phyloP scores from a whole-genome alignment of 305 asterid species.

The Fraxinus sp. region DNA sequence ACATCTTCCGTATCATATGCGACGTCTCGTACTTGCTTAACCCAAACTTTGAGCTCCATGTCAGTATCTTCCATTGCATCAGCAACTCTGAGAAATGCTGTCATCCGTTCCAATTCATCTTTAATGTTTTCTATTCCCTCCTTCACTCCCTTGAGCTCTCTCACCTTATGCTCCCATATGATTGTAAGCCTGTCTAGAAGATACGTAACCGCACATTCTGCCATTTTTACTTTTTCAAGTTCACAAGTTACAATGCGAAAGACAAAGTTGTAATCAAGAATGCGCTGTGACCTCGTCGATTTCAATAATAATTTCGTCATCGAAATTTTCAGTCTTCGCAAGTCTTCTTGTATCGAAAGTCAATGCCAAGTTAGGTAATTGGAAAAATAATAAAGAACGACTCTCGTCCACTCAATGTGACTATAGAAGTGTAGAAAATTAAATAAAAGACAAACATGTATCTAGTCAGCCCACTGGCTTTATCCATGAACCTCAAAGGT shows the following conservation, averaged over 20 bases:
- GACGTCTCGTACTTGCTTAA: constrained; percentile 17
- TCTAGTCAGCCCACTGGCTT: background rate
- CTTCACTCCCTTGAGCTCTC: background rate
- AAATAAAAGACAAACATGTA: background rate
- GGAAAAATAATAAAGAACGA: background rate
- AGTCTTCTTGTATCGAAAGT: background rate
- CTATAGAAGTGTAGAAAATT: no score
- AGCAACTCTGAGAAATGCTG: background rate
- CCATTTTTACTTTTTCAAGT: background rate
- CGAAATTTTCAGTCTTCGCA: background rate
- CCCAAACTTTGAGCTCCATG: constrained; percentile 21
- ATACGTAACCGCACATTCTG: background rate
- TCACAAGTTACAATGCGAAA: background rate
- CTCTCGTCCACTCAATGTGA: background rate
- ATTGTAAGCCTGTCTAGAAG: background rate
- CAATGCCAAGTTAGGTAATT: background rate
- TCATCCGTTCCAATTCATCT: background rate
- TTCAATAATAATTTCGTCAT: no score
- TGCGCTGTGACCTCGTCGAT: background rate
- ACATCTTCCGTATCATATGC: constrained; percentile 19
- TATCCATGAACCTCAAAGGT: background rate
- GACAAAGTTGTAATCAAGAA: background rate
- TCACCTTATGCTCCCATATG: background rate
- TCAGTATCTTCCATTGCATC: constrained; percentile 7
- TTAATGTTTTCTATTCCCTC: background rate